Evolutionary conservation across 768 basidiomycete species (phyloP).

Genomic region (Lanmaoa pseudosensibilis): DNA sequence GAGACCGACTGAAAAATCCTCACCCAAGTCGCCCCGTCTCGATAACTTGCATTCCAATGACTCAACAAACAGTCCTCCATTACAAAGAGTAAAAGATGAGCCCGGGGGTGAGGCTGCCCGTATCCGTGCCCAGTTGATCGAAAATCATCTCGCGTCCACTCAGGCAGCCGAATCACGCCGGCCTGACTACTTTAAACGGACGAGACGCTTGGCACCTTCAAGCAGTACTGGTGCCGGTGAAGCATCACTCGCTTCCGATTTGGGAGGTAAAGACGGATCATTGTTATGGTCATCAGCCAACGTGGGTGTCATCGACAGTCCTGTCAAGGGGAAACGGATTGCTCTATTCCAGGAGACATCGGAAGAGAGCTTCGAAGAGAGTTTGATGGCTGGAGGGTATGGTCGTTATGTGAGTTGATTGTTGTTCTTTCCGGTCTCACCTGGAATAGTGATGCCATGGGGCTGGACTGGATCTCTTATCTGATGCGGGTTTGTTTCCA

Average conservation of each 20-base stretch:
- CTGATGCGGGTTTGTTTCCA: slow-evolving; percentile 8
- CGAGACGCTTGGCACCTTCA: slow-evolving; percentile 45
- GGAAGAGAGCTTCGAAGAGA: slow-evolving; percentile 83
- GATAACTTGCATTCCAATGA: neutral
- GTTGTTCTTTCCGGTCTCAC: neutral
- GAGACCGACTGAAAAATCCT: neutral
- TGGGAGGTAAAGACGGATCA: slow-evolving; percentile 11
- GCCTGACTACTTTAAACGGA: slow-evolving; percentile 70
- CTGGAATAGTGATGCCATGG: neutral
- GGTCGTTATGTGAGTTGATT: slow-evolving; percentile 62
- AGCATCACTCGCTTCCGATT: slow-evolving; percentile 12
- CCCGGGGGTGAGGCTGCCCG: slow-evolving; percentile 59
- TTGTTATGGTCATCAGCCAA: slow-evolving; percentile 26
- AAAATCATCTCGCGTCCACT: slow-evolving; percentile 48
- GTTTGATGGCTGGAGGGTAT: slow-evolving; percentile 80
- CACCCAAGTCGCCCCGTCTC: neutral
- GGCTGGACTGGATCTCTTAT: slow-evolving; percentile 9
- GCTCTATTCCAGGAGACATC: slow-evolving; percentile 80
- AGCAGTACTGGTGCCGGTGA: slow-evolving; percentile 30
- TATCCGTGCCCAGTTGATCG: slow-evolving; percentile 53
- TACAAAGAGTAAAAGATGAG: slow-evolving; percentile 16
- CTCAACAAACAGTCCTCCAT: neutral
- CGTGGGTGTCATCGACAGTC: slow-evolving; percentile 69
- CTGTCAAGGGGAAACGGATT: slow-evolving; percentile 68
- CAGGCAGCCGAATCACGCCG: slow-evolving; percentile 61